Evolutionary conservation across 2,329 filamentous ascomycete species (phyloP), one percentile per base, ranked within the genome.

Genomic region (Fusarium sulawesiense): DNA sequence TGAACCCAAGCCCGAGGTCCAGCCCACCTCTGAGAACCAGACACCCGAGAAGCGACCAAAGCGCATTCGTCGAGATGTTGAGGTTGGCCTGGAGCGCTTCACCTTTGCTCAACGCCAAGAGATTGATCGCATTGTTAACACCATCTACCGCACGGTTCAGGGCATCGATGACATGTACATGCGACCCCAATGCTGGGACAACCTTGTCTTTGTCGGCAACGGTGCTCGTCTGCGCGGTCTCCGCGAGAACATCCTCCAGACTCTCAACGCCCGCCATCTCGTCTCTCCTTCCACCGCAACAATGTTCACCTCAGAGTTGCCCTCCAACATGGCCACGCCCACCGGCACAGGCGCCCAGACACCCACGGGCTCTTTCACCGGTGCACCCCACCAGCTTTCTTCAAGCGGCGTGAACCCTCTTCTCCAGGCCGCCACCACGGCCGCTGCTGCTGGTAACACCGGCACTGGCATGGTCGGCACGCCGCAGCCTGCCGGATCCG

Each of bases 291-390:
- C 92, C 29, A 95, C 93, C 2, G 94, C 93, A 53, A 98, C 94
- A 44, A 98, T 98, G 76, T 98, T 98, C 85, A 97, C 94, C 37
- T 97, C 94, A 23, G 96, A 99, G 80, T 89, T 98, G 40, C 96
- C 96, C 10, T 98, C 94, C 11, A 95, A 96, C 81, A 88, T 98
- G 77, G 94, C 93, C 30, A 98, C 96, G 0, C 96, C 96, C 2
- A 87, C 92, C 13, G 94, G 93, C 21, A 98, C 95, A 1, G 95
- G 95, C 34, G 89, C 94, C 18, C 96, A 97, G 80, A 98, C 95
- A 2, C 97, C 96, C 1, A 93, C 93, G 4, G 86, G 83, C 73
- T 87, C 83, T 69, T 87, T 83, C 78, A 84, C 79, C 76, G 90
- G 76, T 66, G 85, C 80, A 54, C 84, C 86, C 58, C 85, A 86